phyloP scores from a whole-genome alignment of 1,284 basidiomycete genomes.

The Salmacisia buchloeana region DNA sequence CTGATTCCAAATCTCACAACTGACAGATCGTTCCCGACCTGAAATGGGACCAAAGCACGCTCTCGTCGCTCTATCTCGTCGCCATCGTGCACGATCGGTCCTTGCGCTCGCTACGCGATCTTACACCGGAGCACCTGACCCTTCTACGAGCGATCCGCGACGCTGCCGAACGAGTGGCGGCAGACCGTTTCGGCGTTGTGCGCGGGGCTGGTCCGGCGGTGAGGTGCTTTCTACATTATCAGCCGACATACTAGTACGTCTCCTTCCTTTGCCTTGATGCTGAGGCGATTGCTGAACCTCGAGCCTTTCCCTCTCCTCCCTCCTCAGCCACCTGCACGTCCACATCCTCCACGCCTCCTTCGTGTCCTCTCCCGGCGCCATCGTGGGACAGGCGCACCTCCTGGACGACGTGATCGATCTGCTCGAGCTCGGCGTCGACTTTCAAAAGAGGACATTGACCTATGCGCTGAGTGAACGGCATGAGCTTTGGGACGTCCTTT shows the following conservation, averaged over 20 bases:
- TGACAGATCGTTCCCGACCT: constrained; percentile 39
- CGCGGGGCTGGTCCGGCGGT: constrained; percentile 47
- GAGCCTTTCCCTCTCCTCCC: neutral
- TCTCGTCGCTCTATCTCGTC: constrained; percentile 53
- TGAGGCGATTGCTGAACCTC: neutral
- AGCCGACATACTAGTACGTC: constrained; percentile 84
- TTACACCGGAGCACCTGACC: constrained; percentile 62
- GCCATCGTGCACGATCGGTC: constrained; percentile 47
- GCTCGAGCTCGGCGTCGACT: constrained; percentile 60
- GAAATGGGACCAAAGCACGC: constrained; percentile 69
- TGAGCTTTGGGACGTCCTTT: constrained; percentile 43
- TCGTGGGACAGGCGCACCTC: constrained; percentile 84
- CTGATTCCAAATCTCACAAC: neutral
- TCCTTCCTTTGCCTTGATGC: neutral
- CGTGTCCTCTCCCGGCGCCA: constrained; percentile 42
- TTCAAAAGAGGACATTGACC: constrained; percentile 69
- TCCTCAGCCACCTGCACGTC: constrained; percentile 79
- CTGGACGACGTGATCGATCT: constrained; percentile 76
- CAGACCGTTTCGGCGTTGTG: constrained; percentile 63
- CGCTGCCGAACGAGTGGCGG: constrained; percentile 58
- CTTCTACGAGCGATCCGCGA: constrained; percentile 66
- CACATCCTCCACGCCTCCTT: constrained; percentile 68
- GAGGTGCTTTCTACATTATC: constrained; percentile 85
- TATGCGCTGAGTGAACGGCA: constrained; percentile 78
- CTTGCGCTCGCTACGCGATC: constrained; percentile 51